Base-by-base conservation (phyloP, 176 grass and related monocot species). In the Rhynchospora tenuis region DNA sequence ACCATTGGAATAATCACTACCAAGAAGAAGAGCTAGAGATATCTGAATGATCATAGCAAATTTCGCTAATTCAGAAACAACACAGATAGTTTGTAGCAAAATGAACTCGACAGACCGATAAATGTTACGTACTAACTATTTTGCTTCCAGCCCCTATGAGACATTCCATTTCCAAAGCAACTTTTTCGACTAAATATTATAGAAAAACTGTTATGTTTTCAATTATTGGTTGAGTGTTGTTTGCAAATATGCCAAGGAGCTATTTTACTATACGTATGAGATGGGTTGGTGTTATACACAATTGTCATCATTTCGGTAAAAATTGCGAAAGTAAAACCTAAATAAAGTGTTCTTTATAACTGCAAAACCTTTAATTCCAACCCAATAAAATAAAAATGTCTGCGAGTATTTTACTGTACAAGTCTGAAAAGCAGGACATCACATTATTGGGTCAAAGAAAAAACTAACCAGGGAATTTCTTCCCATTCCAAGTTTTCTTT, bases 1-100 rank as follows among this genome's bases (percentile, higher is more conserved):
- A 70, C 95, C 87, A 4, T 90, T 90, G 83, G 95, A 87, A 83
- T 98, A 98, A 76, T 98, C 95, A 73, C 95, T 86, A 73, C 95
- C 95, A 83, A 98, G 92, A 87, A 98, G 95, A 76, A 98, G 43
- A 15, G 92, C 89, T 64, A 98, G 87, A 83, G 92, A 94, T 85
- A 98, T 94, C 95, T 94, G 86, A 83, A 90, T 74, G 19, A 26
- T 52, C 5, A 8, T 28, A 28, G 22, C 11, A 56, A 65, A 60
- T 14, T 75, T 75, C 14, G 72, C 23, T 75, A 52, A 54, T 75
- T 70, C 48, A 75, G 72, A 28, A 45, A 75, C 23, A 7, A 75
- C 52, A 51, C 64, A 85, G 58, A 75, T 65, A 17, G 61, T 64
- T 52, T n/a, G 24, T 13, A 15, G 26, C 71, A 64, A 73, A 57